phyloP scores from a whole-genome alignment of 805 yeast species.

The Ascoidea tarda region DNA sequence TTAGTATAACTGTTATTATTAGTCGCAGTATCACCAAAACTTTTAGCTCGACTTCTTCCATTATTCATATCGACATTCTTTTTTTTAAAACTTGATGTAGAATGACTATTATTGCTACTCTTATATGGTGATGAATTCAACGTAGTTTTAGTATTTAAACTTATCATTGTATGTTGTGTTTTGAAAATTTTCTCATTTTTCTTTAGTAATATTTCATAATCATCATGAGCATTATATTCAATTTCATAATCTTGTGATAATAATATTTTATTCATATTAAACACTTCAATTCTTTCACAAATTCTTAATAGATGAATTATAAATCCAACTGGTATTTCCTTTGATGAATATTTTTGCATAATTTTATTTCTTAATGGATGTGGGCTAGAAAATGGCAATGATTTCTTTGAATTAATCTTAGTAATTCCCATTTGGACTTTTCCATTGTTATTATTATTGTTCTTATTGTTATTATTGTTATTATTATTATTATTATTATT shows the following conservation, averaged over 20 bases:
- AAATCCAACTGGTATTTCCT: slow-evolving; percentile 70
- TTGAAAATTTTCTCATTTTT: too few species aligned
- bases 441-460: slow-evolving; percentile 1
- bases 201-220: slow-evolving; percentile 2
- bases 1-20: not conserved
- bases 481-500: too few species aligned
- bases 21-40: not conserved
- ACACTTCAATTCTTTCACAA: slow-evolving; percentile 42
- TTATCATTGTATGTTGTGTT: not conserved
- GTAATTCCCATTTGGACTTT: slow-evolving; percentile 1
- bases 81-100: not conserved
- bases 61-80: too few species aligned
- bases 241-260: slow-evolving; percentile 56
- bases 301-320: slow-evolving; percentile 51
- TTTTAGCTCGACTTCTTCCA: not conserved
- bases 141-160: not conserved
- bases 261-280: slow-evolving; percentile 49
- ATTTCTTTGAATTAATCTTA: slow-evolving; percentile 10
- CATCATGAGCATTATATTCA: slow-evolving; percentile 13
- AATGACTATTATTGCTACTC: not conserved
- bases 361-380: slow-evolving; percentile 57
- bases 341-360: slow-evolving; percentile 48
- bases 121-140: too few species aligned
- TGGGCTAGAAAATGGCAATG: slow-evolving; percentile 20
- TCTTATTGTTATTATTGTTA: too few species aligned